Conservation (phyloP, 257 asterid species). For the Solanum gracilifrons region DNA sequence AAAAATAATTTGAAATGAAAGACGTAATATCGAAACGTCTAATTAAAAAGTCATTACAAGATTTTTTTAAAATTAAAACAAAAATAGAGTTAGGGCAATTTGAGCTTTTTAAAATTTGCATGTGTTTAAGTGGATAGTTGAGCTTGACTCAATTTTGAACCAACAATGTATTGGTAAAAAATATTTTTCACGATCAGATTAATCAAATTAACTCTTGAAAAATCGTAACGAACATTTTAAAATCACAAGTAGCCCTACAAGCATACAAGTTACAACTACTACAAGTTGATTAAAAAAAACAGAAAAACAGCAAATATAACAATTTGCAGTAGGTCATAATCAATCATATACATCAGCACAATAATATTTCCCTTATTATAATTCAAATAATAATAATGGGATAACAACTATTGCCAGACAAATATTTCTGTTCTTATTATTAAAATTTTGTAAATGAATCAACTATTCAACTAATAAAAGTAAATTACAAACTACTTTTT, state of each 20-base stretch:
- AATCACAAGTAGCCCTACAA: not conserved
- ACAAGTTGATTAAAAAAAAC: not conserved
- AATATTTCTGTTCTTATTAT: not conserved
- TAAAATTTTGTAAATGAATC: not conserved
- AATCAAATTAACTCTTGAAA: not conserved
- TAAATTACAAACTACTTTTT: not conserved
- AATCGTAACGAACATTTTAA: not conserved
- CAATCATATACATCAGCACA: not conserved
- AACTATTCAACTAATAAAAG: not conserved
- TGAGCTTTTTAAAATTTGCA: no score
- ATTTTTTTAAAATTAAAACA: no score
- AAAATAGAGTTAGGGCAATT: not conserved
- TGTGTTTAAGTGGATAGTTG: no score
- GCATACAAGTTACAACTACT: not conserved
- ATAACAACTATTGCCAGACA: not conserved
- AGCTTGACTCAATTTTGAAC: not conserved
- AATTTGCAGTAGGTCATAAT: not conserved
- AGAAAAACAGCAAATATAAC: not conserved
- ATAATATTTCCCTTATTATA: not conserved
- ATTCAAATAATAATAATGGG: not conserved
- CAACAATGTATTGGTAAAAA: no score
- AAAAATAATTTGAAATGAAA: no score
- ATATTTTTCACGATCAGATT: no score
- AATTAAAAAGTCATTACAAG: no score
- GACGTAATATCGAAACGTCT: no score